A percentile compares a stretch with the other conserved stretches of the same genome.
These are phyloP conservation scores for Colletotrichum sp. DNA, from an alignment of 2,329 filamentous ascomycete genomes.

Conservation along the genomic window DNA sequence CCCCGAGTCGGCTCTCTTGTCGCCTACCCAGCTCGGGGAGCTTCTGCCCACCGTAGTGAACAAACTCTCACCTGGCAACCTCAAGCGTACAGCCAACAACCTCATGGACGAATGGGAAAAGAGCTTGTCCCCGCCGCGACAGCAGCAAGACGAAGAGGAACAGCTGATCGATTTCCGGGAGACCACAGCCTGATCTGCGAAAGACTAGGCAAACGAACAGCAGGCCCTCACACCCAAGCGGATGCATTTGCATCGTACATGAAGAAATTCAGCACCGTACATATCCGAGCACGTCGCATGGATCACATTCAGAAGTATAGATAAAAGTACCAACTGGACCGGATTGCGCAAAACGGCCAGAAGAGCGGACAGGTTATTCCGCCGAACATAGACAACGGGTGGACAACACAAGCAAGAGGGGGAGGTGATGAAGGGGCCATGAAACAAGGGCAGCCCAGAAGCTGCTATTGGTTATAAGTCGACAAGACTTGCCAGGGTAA, in stretches of 20 bases:
- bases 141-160: slow-evolving; percentile 16
- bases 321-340: slow-evolving; percentile 7
- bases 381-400: not conserved
- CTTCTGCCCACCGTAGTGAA: slow-evolving; percentile 74
- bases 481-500: not conserved
- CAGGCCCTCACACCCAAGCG: not conserved
- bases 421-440: not conserved
- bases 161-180: slow-evolving; percentile 20
- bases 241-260: not conserved
- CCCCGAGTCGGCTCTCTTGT: slow-evolving; percentile 23
- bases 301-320: slow-evolving; percentile 8
- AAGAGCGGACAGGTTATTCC: not conserved
- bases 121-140: slow-evolving; percentile 62
- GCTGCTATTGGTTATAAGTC: not conserved
- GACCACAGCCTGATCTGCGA: slow-evolving; percentile 7
- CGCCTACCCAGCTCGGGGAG: slow-evolving; percentile 55
- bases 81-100: slow-evolving; percentile 83
- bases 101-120: slow-evolving; percentile 94
- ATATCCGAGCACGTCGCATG: not conserved
- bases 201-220: not conserved
- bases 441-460: not conserved
- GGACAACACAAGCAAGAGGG: not conserved
- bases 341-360: slow-evolving; percentile 8
- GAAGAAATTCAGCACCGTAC: not conserved
- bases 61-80: slow-evolving; percentile 74